phyloP scores from a whole-genome alignment of 495 filamentous ascomycete species.

The Endocarpon pusillum region DNA sequence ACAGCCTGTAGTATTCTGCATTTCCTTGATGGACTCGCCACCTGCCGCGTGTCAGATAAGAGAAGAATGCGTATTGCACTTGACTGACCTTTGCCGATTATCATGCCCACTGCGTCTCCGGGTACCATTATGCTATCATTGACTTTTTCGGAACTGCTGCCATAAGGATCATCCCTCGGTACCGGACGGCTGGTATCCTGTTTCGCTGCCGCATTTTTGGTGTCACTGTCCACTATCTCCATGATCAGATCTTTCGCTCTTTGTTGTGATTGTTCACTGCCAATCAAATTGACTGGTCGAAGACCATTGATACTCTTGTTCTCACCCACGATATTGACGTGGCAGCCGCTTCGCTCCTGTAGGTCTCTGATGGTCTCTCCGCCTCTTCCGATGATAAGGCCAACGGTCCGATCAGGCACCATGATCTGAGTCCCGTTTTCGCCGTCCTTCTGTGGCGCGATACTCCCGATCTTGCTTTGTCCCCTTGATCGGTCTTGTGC shows the following conservation, averaged over 20 bases:
- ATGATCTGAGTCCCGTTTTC: conserved; percentile 69
- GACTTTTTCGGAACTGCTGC: conserved; percentile 35
- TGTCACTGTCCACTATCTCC: conserved; percentile 78
- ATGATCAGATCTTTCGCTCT: conserved; percentile 63
- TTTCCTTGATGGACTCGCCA: conserved; percentile 74
- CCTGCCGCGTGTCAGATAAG: conserved; percentile 18
- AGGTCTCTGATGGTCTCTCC: conserved; percentile 70
- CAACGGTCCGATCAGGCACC: conserved; percentile 78
- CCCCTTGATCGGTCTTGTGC: conserved; percentile 11
- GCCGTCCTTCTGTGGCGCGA: conserved; percentile 25
- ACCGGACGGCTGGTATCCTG: conserved; percentile 6
- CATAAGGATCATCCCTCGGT: conserved; percentile 9
- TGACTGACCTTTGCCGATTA: conserved; percentile 54
- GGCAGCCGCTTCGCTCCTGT: conserved; percentile 68
- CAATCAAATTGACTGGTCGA: conserved; percentile 71
- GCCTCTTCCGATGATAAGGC: conserved; percentile 77
- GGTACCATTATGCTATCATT: conserved; percentile 68
- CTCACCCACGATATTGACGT: conserved; percentile 78
- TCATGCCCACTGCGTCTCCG: conserved; percentile 78
- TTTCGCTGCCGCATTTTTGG: conserved; percentile 30
- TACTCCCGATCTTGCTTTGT: conserved; percentile 12
- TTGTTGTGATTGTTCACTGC: conserved; percentile 43
- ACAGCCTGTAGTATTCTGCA: conserved; percentile 65
- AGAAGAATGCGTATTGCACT: neutral
- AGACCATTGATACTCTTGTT: conserved; percentile 71